A percentile compares a stretch with the other conserved stretches of the same genome.
These are phyloP conservation scores for Thermothelomyces thermophilus DNA, from an alignment of 2,329 filamentous ascomycete species.

Conservation along the genomic window DNA sequence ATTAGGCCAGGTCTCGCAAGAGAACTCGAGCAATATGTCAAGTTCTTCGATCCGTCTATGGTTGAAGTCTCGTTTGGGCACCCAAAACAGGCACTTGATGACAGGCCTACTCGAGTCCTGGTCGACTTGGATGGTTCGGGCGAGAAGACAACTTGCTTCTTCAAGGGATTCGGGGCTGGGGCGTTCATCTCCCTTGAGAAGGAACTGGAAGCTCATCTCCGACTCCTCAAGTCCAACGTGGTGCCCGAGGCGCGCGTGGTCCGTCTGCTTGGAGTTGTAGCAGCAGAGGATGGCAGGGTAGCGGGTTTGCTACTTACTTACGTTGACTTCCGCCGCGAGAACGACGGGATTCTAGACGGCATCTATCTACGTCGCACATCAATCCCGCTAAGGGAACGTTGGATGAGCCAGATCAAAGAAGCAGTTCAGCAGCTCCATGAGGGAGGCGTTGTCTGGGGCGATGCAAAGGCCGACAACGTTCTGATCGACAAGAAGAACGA, in stretches of 20 bases:
- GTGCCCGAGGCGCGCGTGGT: slow-evolving; percentile 11
- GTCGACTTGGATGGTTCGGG: slow-evolving; percentile 10
- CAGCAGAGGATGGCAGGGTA: slow-evolving; percentile 4
- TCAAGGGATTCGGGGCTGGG: slow-evolving; percentile 10
- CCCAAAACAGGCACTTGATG: slow-evolving; percentile 8
- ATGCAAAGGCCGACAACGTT: slow-evolving; percentile 32
- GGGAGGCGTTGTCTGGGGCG: slow-evolving; percentile 29
- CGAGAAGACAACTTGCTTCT: slow-evolving; percentile 12
- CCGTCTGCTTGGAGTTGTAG: slow-evolving; percentile 10
- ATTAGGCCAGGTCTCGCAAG: slow-evolving; percentile 7
- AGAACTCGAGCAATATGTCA: slow-evolving; percentile 11
- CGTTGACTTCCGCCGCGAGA: slow-evolving; percentile 13
- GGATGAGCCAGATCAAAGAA: slow-evolving; percentile 24
- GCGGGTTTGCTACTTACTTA: slow-evolving; percentile 12
- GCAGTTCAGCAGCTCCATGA: slow-evolving; percentile 26
- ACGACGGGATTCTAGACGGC: slow-evolving; percentile 8
- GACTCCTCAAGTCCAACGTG: slow-evolving; percentile 8
- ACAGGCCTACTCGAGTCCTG: slow-evolving; percentile 8
- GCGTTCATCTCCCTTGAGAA: slow-evolving; percentile 1
- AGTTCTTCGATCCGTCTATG: slow-evolving; percentile 13
- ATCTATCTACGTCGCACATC: slow-evolving; percentile 3
- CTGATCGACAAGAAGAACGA: slow-evolving; percentile 33
- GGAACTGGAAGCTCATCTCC: slow-evolving; percentile 9
- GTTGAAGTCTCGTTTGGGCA: slow-evolving; percentile 12
- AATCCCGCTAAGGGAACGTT: slow-evolving; percentile 14